These are phyloP conservation scores for Solanum etuberosum DNA, from an alignment of 257 asterid species.

Conservation along the genomic window DNA sequence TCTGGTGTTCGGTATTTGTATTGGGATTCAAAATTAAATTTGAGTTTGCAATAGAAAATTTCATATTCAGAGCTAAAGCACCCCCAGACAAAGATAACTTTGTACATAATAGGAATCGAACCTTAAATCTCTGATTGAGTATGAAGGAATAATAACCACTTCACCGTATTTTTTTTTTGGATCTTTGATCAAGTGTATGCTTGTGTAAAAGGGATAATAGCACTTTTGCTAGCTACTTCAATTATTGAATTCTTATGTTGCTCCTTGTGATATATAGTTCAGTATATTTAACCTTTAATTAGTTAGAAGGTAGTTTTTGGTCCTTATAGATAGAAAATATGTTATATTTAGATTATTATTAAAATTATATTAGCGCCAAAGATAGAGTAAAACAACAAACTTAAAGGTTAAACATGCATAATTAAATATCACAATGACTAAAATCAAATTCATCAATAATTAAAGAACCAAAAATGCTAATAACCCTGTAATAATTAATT, in stretches of 20 bases:
- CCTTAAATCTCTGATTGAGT: neutral
- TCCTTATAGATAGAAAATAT: neutral
- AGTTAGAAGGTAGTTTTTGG: neutral
- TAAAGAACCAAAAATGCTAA: neutral
- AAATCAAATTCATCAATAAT: neutral
- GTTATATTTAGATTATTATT: neutral
- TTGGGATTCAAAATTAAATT: neutral
- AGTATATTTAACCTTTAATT: neutral
- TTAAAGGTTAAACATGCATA: neutral
- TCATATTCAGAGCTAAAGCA: neutral
- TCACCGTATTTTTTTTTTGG: neutral
- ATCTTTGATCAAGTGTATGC: neutral
- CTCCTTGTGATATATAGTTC: neutral
- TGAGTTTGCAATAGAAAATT: neutral
- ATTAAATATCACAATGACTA: neutral
- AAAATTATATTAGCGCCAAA: neutral
- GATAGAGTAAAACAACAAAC: neutral
- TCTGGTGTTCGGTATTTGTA: neutral
- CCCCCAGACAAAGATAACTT: neutral
- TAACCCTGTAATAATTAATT: neutral
- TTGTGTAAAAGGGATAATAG: neutral
- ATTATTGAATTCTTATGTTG: neutral
- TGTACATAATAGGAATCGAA: neutral
- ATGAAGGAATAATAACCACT: neutral
- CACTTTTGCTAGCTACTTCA: neutral